These are phyloP conservation scores for Lasiosphaeriaceae sp. DNA, from an alignment of 495 filamentous ascomycete genomes.

Conservation along the genomic window DNA sequence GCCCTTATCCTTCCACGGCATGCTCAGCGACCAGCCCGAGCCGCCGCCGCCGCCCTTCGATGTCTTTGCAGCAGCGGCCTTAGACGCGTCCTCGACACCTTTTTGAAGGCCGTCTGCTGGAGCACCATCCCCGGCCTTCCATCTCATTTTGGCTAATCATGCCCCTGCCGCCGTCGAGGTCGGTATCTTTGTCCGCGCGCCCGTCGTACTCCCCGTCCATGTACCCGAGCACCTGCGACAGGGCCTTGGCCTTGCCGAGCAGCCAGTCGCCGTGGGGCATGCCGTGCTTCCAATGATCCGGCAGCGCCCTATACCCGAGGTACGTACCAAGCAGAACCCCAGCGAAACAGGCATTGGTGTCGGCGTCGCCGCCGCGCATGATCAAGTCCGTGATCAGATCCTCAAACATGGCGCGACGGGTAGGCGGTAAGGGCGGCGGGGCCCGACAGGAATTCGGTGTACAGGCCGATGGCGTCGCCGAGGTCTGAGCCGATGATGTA, in stretches of 20 bases:
- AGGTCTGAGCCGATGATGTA: constrained; percentile 42
- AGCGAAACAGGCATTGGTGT: constrained; percentile 48
- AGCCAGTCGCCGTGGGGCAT: constrained; percentile 39
- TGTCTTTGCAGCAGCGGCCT: too few relatives aligned
- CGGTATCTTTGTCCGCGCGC: constrained; percentile 26
- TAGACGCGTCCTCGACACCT: constrained; percentile 21
- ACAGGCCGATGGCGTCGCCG: constrained; percentile 47
- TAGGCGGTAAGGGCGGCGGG: constrained; percentile 26
- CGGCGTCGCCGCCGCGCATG: constrained; percentile 47
- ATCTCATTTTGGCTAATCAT: constrained; percentile 25
- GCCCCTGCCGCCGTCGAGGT: constrained; percentile 25
- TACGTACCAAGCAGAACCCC: constrained; percentile 42
- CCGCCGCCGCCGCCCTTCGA: neutral
- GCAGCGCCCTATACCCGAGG: constrained; percentile 36
- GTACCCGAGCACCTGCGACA: constrained; percentile 26
- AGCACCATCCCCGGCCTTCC: constrained; percentile 29
- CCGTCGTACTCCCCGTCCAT: constrained; percentile 25
- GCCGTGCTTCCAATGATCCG: constrained; percentile 41
- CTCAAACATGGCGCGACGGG: constrained; percentile 34
- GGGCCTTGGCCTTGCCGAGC: constrained; percentile 27
- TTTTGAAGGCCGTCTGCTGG: constrained; percentile 17
- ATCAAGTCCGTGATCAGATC: constrained; percentile 40
- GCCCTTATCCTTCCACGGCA: constrained; percentile 11
- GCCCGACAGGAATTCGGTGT: constrained; percentile 44
- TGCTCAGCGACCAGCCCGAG: neutral